Conservation (phyloP, 2,329 filamentous ascomycete species). For the Phaeophleospora eucalypticola region DNA sequence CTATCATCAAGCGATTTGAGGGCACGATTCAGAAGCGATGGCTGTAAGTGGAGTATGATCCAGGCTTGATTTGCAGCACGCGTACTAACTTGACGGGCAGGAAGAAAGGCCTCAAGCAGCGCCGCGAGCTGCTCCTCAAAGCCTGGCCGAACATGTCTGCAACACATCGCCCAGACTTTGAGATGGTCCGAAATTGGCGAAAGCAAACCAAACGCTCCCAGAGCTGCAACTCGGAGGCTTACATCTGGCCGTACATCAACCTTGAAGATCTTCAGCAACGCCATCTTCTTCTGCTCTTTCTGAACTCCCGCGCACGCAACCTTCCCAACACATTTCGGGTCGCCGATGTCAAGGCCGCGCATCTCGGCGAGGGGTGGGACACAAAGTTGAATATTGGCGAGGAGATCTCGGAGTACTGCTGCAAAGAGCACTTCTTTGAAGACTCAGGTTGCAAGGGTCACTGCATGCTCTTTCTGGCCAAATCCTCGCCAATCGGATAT, state of each 20-base stretch:
- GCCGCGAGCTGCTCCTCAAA: conserved; percentile 44
- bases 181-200: conserved; percentile 25
- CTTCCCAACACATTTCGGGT: conserved; percentile 46
- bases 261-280: conserved; percentile 50
- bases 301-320: conserved; percentile 51
- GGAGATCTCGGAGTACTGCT: background rate
- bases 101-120: conserved; percentile 50
- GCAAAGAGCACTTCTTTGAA: background rate
- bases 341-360: conserved; percentile 39
- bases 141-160: conserved; percentile 50
- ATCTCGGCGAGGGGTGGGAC: conserved; percentile 29
- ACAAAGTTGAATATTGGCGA: conserved; percentile 6
- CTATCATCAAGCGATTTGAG: conserved; percentile 51
- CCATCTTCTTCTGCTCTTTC: conserved; percentile 46
- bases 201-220: conserved; percentile 19
- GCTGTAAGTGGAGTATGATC: too few species aligned
- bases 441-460: background rate
- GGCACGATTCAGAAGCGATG: conserved; percentile 51
- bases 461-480: conserved; percentile 22
- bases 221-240: conserved; percentile 32
- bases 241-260: conserved; percentile 55
- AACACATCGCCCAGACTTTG: conserved; percentile 52
- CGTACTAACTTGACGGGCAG: conserved; percentile 7
- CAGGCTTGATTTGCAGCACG: background rate
- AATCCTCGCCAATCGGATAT: conserved; percentile 29